Conservation (phyloP, 2,329 filamentous ascomycete species). For the Cordyceps tenuipes region DNA sequence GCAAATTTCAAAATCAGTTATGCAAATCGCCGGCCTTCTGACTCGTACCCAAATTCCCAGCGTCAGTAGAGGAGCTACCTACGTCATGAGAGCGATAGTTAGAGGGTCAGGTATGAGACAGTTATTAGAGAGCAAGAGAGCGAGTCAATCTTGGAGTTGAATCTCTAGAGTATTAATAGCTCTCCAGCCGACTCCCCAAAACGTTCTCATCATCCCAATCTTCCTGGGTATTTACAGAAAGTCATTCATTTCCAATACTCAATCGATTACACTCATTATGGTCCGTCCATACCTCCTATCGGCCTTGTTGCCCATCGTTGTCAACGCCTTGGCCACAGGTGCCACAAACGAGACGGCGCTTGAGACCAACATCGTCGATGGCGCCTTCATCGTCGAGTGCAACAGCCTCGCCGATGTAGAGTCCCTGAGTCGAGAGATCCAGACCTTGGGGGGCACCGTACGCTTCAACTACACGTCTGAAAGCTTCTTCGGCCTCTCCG, state of each 20-base stretch:
- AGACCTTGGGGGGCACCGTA: neutral
- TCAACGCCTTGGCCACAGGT: neutral
- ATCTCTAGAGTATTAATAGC: neutral
- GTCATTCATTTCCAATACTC: neutral
- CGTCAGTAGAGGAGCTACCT: no score
- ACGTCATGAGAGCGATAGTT: no score
- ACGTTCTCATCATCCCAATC: neutral
- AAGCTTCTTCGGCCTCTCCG: neutral
- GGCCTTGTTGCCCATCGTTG: neutral
- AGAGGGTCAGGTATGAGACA: no score
- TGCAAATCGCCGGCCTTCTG: no score
- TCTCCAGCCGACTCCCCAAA: neutral
- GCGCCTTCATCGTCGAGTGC: neutral
- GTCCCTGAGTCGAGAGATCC: neutral
- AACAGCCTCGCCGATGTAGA: neutral
- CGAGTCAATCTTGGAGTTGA: neutral
- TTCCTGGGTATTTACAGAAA: neutral
- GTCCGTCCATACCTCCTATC: neutral
- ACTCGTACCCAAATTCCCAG: no score
- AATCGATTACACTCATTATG: neutral
- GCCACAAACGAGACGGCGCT: neutral
- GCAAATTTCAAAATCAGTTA: no score
- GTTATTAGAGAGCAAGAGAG: no score
- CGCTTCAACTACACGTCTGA: neutral
- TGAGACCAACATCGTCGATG: neutral